Evolutionary conservation across 352 stramenopile genomes (phyloP), one percentile per base, ranked within the genome.

Genomic region (Hyphochytrium catenoides): DNA sequence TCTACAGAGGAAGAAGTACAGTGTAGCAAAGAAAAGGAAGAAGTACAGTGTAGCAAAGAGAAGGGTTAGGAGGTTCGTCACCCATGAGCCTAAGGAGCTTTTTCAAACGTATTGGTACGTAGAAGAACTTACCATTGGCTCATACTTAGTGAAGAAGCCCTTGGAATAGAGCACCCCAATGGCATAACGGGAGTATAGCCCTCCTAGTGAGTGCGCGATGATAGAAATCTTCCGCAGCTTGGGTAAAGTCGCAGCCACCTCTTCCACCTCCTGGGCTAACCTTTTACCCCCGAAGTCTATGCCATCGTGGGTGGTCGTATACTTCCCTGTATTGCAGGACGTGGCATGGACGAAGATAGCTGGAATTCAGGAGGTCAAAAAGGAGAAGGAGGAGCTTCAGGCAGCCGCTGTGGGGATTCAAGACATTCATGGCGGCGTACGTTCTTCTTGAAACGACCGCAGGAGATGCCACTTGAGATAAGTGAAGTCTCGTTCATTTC

Each of bases 261-360:
- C 11, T 35, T 63, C 39, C 29, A 82, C 52, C 46, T 82, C 64
- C 28, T 77, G 41, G 0, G 67, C 67, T n/a, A 82, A 51, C 5
- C 67, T 60, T 30, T 64, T 38, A 26, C 56, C 67, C 26, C 67
- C 67, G 8, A 42, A 23, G 28, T 82, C 67, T 11, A 82, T 61
- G 18, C 67, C 67, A 32, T 82, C 67, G 44, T 69, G 74, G 18
- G 67, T 82, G 44, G 63, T 57, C 46, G 74, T 75, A 26, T 74
- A 59, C 8, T 48, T 52, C 6, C 14, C 37, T 31, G 51, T 57
- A 33, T 77, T 82, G 46, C 56, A 47, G 28, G 47, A 49, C 1
- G 51, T 49, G 8, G 51, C 30, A 3, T 41, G 31, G 26, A 46
- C 23, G 1, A 20, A 14, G 19, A 8, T 7, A 34, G 3, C 4